These are phyloP conservation scores for Dactylellina drechsleri DNA, from an alignment of 2,329 filamentous ascomycete species.

Conservation along the genomic window DNA sequence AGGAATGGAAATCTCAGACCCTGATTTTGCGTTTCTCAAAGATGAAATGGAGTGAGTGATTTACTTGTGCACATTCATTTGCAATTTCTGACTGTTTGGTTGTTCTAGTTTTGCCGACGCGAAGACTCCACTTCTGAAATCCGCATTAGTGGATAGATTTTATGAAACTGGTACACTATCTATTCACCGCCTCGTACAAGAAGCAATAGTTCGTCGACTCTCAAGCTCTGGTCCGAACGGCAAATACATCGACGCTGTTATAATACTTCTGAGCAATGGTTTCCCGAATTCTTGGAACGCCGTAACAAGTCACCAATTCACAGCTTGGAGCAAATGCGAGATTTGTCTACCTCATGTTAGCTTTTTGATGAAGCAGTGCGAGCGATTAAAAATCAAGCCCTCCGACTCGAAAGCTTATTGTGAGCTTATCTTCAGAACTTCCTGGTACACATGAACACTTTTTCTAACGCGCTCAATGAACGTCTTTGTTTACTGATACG, in stretches of 20 bases:
- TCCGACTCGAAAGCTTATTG: slow-evolving; percentile 15
- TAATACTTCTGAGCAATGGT: slow-evolving; percentile 57
- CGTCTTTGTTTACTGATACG: too few relatives aligned
- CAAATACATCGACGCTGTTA: slow-evolving; percentile 57
- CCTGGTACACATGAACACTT: too few relatives aligned
- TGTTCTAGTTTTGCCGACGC: too few relatives aligned
- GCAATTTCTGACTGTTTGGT: too few relatives aligned
- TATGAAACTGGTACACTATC: slow-evolving; percentile 54
- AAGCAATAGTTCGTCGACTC: slow-evolving; percentile 52
- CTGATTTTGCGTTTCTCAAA: slow-evolving; percentile 57
- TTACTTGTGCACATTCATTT: too few relatives aligned
- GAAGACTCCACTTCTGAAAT: slow-evolving; percentile 5
- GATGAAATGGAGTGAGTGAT: slow-evolving; percentile 59
- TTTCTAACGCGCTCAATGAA: too few relatives aligned
- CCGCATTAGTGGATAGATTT: slow-evolving; percentile 56
- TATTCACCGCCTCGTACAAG: slow-evolving; percentile 58
- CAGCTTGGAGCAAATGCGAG: slow-evolving; percentile 59
- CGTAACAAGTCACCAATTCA: slow-evolving; percentile 59
- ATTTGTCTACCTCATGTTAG: slow-evolving; percentile 59
- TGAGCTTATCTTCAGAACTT: too few relatives aligned
- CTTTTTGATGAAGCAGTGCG: slow-evolving; percentile 57
- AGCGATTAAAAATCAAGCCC: slow-evolving; percentile 48
- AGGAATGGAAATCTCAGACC: slow-evolving; percentile 48
- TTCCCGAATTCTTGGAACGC: slow-evolving; percentile 59
- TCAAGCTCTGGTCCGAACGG: slow-evolving; percentile 20